Evolutionary conservation across 1,284 basidiomycete genomes (phyloP).

Genomic region (Trametes versicolor): DNA sequence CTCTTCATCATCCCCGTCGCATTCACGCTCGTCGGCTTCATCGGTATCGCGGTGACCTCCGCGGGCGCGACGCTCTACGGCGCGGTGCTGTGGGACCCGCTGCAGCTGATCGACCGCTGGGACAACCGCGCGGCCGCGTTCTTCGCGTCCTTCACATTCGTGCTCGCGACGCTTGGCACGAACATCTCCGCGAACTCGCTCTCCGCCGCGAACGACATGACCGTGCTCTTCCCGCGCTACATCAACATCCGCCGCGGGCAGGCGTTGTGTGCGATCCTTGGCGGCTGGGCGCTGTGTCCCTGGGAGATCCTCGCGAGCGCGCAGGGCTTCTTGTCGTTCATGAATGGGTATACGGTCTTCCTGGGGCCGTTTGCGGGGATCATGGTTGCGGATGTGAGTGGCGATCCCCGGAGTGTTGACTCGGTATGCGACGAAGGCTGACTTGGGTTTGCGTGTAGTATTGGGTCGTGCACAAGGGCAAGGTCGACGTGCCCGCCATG

Average conservation of each 20-base stretch:
- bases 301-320: conserved; percentile 65
- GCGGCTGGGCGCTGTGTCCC: conserved; percentile 68
- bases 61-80: conserved; percentile 72
- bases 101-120: conserved; percentile 70
- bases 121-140: conserved; percentile 83
- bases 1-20: conserved; percentile 73
- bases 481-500: conserved; percentile 77
- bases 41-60: conserved; percentile 76
- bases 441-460: conserved; percentile 53
- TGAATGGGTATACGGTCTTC: conserved; percentile 80
- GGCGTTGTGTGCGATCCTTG: conserved; percentile 75
- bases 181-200: conserved; percentile 83
- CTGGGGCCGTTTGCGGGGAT: conserved; percentile 79
- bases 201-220: conserved; percentile 83
- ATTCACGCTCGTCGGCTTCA: conserved; percentile 67
- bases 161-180: conserved; percentile 74
- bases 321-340: conserved; percentile 60
- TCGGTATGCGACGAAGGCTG: background rate
- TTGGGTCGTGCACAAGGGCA: conserved; percentile 70
- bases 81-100: conserved; percentile 58
- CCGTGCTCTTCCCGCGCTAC: conserved; percentile 70
- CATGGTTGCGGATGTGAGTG: conserved; percentile 74
- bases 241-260: conserved; percentile 84
- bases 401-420: conserved; percentile 3
- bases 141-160: conserved; percentile 76